phyloP scores from a whole-genome alignment of 2,329 filamentous ascomycete genomes.

The Hypoxylon sp. region DNA sequence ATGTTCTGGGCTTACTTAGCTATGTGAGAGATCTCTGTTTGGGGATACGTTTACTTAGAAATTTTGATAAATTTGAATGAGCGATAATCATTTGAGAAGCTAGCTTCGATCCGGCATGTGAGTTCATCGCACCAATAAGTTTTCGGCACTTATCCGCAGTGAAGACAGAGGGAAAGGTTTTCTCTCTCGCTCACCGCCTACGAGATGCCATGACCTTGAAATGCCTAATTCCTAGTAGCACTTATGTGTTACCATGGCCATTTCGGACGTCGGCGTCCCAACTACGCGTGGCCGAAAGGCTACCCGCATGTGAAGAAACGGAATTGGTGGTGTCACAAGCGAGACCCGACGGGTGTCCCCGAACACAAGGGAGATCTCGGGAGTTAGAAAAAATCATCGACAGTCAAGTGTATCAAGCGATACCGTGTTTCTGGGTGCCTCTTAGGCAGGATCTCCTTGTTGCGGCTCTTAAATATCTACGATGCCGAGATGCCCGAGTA shows the following conservation, averaged over 20 bases:
- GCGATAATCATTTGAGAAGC: constrained; percentile 1
- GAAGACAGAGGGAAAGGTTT: not conserved
- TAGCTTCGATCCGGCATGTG: not conserved
- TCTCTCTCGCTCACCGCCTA: not conserved
- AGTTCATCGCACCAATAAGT: not conserved
- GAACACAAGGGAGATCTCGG: not conserved
- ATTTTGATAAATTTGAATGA: constrained; percentile 13
- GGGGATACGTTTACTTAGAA: not conserved
- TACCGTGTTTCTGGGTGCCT: not conserved
- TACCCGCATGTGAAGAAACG: not conserved
- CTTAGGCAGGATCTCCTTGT: not conserved
- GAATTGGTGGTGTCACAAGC: not conserved
- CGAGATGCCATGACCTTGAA: not conserved
- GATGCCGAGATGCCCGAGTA: not conserved
- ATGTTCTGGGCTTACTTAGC: constrained; percentile 19
- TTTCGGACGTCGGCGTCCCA: no score
- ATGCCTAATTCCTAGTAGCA: not conserved
- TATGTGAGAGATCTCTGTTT: constrained; percentile 3
- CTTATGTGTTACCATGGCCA: not conserved
- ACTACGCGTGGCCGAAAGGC: not conserved
- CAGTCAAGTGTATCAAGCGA: not conserved
- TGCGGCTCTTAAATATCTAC: not conserved
- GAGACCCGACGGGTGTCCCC: not conserved
- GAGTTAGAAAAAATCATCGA: not conserved
- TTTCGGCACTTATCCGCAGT: not conserved